phyloP scores from a whole-genome alignment of 1,284 basidiomycete genomes.

The Cryptococcus amylolentus region DNA sequence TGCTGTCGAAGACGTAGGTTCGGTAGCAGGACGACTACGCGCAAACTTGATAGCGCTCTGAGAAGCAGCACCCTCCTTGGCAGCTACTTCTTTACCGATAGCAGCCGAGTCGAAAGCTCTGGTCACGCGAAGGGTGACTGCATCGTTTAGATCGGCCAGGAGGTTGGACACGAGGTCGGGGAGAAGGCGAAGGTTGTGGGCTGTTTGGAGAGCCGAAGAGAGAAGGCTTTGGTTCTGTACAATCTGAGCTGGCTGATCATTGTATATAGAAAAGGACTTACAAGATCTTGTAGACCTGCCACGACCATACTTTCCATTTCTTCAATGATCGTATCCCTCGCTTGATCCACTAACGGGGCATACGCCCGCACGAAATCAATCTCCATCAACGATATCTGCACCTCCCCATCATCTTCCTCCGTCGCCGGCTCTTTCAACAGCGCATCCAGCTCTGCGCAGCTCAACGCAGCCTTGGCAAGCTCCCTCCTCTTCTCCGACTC shows the following conservation, averaged over 20 bases:
- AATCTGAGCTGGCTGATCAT: background rate
- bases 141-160: constrained; percentile 74
- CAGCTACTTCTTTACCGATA: constrained; percentile 74
- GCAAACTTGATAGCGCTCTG: constrained; percentile 38
- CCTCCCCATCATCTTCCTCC: constrained; percentile 3
- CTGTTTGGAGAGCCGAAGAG: constrained; percentile 87
- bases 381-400: constrained; percentile 55
- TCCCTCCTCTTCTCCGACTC: constrained; percentile 78
- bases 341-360: constrained; percentile 65
- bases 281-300: constrained; percentile 67
- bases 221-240: constrained; percentile 78
- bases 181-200: constrained; percentile 82
- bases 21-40: constrained; percentile 60
- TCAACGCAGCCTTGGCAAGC: constrained; percentile 84
- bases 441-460: constrained; percentile 69
- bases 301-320: constrained; percentile 88
- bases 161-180: constrained; percentile 78
- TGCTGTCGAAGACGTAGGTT: constrained; percentile 75
- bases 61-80: constrained; percentile 52
- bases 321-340: constrained; percentile 64
- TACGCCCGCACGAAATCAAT: constrained; percentile 67
- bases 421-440: constrained; percentile 21
- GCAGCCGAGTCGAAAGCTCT: constrained; percentile 79
- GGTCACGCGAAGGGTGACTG: constrained; percentile 74
- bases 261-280: constrained; percentile 48